Conservation (phyloP, 164 flowering plant genomes). For the Liquidambar formosana region DNA sequence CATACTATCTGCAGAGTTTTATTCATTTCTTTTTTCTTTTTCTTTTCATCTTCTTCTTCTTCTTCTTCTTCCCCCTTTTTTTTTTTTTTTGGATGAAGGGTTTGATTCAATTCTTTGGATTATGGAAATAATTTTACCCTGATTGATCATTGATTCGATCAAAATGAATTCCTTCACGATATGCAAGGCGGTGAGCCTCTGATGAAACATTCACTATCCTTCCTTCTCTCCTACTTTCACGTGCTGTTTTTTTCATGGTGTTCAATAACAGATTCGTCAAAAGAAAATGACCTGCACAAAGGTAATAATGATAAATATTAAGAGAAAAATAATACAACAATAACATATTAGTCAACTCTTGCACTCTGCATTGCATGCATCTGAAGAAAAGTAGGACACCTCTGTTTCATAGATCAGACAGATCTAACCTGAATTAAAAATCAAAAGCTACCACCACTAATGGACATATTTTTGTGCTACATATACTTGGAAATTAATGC, state of each 20-base stretch:
- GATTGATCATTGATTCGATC: slow-evolving; percentile 63
- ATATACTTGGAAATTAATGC: not conserved
- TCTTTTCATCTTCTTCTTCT: too few species aligned
- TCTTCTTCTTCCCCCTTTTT: too few species aligned
- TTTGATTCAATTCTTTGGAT: not conserved
- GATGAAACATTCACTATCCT: slow-evolving; percentile 83
- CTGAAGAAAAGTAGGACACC: not conserved
- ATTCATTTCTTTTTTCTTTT: not conserved
- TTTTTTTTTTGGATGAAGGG: too few species aligned
- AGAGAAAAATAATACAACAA: not conserved
- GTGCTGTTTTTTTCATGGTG: slow-evolving; percentile 66
- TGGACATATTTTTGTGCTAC: too few species aligned
- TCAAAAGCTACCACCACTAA: too few species aligned
- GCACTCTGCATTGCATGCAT: not conserved
- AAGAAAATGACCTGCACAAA: slow-evolving; percentile 77
- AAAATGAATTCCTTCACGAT: slow-evolving; percentile 70
- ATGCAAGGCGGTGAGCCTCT: slow-evolving; percentile 40
- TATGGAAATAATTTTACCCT: slow-evolving; percentile 30
- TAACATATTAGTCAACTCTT: not conserved
- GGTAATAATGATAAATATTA: not conserved
- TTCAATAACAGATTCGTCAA: slow-evolving; percentile 74
- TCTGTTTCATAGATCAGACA: too few species aligned
- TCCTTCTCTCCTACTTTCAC: slow-evolving; percentile 57
- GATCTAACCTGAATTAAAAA: too few species aligned
- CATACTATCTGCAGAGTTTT: not conserved